Base-by-base conservation (phyloP, 1,284 basidiomycete genomes). In the Ceratobasidium theobromae region DNA sequence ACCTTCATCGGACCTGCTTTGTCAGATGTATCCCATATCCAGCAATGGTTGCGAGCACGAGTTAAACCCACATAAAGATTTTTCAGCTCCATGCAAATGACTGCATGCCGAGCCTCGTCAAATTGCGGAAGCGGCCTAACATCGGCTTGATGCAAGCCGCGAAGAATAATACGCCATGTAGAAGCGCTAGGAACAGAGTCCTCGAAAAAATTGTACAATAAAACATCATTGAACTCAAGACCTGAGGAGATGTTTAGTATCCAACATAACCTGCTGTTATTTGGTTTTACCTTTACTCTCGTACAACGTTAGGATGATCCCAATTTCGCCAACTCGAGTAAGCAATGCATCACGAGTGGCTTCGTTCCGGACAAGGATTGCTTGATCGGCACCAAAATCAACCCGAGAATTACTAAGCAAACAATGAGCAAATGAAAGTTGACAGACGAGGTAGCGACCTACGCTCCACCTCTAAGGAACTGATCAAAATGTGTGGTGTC, bases 251-350 rank as follows among this genome's bases (percentile, higher is more conserved):
- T 41, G 8, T 41, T 14, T n/a, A 40, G 30, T 14, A 23, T 25
- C n/a, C 6, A 32, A 27, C 14, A 28, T 52, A 40, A 5, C 28
- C 9, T n/a, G n/a, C 3, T 11, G 12, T 27, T n/a, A 11, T 21
- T 6, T 11, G 21, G 3, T 72, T 89, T 87, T 75, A 1, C 88
- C 88, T 73, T 90, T 90, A 78, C 83, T 85, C 55, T 90, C 86
- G 68, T 87, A 87, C 0, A 89, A 73, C 0, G 88, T 89, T 77
- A 89, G 77, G 40, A 90, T 82, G 0, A 86, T 65, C 6, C 86
- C 86, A n/a, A 86, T 80, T 23, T 86, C 77, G 1, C 87, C 87
- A 4, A 89, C 78, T 72, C 84, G 78, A 3, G 78, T 71, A 21
- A 78, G 77, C 1, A 91, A 73, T 60, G 77, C 77, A 0, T 82